These are phyloP conservation scores for Fusarium mundagurra DNA, from an alignment of 2,329 filamentous ascomycete species.

Conservation along the genomic window DNA sequence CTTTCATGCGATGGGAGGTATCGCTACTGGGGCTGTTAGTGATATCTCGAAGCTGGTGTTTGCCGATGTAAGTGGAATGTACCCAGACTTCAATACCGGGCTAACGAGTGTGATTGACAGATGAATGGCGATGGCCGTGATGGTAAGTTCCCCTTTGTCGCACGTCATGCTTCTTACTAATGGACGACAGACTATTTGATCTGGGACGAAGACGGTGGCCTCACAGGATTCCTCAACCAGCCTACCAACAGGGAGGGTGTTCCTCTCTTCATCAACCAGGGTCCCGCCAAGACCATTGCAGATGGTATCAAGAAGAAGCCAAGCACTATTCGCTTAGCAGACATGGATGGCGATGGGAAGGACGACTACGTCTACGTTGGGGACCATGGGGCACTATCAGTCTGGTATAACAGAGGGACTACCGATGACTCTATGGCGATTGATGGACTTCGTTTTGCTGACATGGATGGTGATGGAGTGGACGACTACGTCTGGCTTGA, in stretches of 20 bases:
- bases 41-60: background rate
- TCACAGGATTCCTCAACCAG: conserved; percentile 16
- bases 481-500: conserved; percentile 22
- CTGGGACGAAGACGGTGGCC: conserved; percentile 10
- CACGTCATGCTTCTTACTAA: rapidly evolving
- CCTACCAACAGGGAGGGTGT: conserved; percentile 2
- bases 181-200: background rate
- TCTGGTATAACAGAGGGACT: conserved; percentile 13
- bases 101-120: rapidly evolving
- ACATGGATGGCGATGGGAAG: conserved; percentile 30
- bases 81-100: background rate
- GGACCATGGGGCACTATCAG: conserved; percentile 37
- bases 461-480: conserved; percentile 16
- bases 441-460: conserved; percentile 12
- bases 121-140: conserved; percentile 17
- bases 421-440: background rate
- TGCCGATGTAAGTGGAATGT: background rate
- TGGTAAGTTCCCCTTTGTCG: background rate
- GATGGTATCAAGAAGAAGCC: conserved; percentile 15
- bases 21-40: background rate
- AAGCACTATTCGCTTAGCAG: conserved; percentile 22
- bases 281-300: background rate
- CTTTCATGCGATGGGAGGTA: background rate
- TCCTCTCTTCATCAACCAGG: conserved; percentile 8
- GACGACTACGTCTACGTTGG: conserved; percentile 36